Percentiles rank a stretch among this genome's conserved stretches.
Conservation (phyloP, 345 rosid genomes). For the Luvunga scandens region DNA sequence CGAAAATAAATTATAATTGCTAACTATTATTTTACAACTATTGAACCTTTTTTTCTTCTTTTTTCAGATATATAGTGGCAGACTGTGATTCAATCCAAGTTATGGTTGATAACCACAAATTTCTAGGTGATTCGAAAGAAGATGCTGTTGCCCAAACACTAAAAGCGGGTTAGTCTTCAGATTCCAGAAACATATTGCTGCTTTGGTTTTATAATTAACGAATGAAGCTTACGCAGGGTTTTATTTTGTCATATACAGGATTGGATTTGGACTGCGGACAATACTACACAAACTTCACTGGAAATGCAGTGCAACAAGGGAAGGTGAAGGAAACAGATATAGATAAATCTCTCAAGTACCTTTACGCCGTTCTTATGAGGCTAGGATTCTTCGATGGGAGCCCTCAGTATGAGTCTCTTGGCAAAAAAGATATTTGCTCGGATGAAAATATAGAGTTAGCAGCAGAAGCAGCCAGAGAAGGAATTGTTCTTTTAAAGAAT, state of each 20-base stretch:
- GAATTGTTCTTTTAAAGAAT: constrained; percentile 59
- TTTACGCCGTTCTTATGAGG: constrained; percentile 54
- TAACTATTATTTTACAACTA: no score
- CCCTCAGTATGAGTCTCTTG: constrained; percentile 33
- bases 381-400: constrained; percentile 61
- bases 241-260: background rate
- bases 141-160: constrained; percentile 52
- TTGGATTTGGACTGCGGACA: constrained; percentile 71
- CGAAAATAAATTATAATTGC: no score
- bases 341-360: constrained; percentile 29
- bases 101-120: constrained; percentile 40
- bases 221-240: no score
- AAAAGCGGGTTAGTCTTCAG: constrained; percentile 35
- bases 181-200: no score
- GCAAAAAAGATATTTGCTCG: constrained; percentile 37
- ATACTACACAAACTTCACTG: constrained; percentile 29
- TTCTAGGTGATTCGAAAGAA: constrained; percentile 41
- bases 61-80: constrained; percentile 48
- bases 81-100: constrained; percentile 55
- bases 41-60: no score
- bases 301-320: constrained; percentile 43
- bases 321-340: constrained; percentile 32
- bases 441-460: constrained; percentile 42
- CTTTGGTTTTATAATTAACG: no score
- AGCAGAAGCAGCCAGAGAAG: constrained; percentile 50